Conservation (phyloP, 805 yeast genomes). For the Nematodospora valgi region DNA sequence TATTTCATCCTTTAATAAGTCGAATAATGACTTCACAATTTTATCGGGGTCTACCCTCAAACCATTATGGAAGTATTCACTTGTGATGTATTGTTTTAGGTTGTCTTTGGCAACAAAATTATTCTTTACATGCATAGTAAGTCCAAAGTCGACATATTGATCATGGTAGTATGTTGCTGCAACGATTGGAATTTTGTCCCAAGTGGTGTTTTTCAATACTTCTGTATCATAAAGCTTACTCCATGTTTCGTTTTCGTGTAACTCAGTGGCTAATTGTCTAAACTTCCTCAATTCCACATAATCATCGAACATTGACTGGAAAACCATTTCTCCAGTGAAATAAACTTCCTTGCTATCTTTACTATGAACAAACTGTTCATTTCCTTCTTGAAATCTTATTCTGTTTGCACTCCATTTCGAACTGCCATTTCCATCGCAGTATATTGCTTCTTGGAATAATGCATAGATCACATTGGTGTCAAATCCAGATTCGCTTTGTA, state of each 20-base stretch:
- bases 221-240: slow-evolving; percentile 31
- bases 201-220: slow-evolving; percentile 24
- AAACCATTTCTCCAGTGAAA: slow-evolving; percentile 58
- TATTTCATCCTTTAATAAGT: slow-evolving; percentile 36
- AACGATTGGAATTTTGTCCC: slow-evolving; percentile 41
- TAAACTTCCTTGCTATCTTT: slow-evolving; percentile 22
- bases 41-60: slow-evolving; percentile 37
- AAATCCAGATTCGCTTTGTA: slow-evolving; percentile 38
- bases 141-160: slow-evolving; percentile 49
- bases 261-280: slow-evolving; percentile 36
- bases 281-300: slow-evolving; percentile 40
- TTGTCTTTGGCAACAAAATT: slow-evolving; percentile 29
- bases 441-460: slow-evolving; percentile 57
- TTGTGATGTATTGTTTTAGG: slow-evolving; percentile 41
- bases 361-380: no score
- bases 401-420: slow-evolving; percentile 52
- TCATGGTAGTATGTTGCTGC: slow-evolving; percentile 49
- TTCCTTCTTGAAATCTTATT: slow-evolving; percentile 22
- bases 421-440: slow-evolving; percentile 39
- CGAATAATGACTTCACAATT: slow-evolving; percentile 39
- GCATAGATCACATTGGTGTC: slow-evolving; percentile 56
- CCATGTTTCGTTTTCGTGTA: slow-evolving; percentile 36
- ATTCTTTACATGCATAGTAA: slow-evolving; percentile 34
- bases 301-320: slow-evolving; percentile 48
- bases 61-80: slow-evolving; percentile 52